Conservation (phyloP, 441 rosid species). For the Erodium texanum region DNA sequence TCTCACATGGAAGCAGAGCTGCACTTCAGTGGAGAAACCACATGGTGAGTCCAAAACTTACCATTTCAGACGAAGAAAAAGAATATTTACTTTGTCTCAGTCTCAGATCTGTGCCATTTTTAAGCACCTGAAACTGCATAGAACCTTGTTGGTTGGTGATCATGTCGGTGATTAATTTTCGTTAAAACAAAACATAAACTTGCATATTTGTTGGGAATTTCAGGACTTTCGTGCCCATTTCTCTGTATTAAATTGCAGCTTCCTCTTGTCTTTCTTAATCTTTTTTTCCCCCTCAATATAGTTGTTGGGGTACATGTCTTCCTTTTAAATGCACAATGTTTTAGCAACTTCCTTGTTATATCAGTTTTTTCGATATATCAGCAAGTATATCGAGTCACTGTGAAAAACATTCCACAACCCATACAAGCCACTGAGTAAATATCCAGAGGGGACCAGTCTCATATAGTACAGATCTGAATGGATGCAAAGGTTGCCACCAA, state of each 20-base stretch:
- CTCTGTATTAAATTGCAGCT: background rate
- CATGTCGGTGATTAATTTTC: background rate
- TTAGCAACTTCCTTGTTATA: background rate
- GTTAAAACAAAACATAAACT: too few relatives aligned
- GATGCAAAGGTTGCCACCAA: conserved; percentile 26
- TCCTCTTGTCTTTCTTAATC: too few relatives aligned
- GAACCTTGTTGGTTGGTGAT: background rate
- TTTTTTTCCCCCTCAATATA: too few relatives aligned
- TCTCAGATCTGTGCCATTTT: background rate
- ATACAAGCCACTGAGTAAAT: background rate
- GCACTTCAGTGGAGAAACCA: background rate
- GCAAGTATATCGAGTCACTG: background rate
- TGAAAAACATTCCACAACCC: background rate
- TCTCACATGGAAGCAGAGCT: background rate
- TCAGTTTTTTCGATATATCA: background rate
- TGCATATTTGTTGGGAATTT: background rate
- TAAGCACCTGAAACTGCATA: too few relatives aligned
- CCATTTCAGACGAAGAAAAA: background rate
- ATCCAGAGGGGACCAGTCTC: conserved; percentile 12
- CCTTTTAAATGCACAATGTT: background rate
- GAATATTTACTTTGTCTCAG: too few relatives aligned
- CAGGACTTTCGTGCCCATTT: background rate
- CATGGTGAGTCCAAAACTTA: background rate
- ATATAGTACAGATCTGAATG: background rate
- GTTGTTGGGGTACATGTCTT: conserved; percentile 5